Conservation (phyloP, 768 basidiomycete genomes). For the Xerocomellus dryophilus region DNA sequence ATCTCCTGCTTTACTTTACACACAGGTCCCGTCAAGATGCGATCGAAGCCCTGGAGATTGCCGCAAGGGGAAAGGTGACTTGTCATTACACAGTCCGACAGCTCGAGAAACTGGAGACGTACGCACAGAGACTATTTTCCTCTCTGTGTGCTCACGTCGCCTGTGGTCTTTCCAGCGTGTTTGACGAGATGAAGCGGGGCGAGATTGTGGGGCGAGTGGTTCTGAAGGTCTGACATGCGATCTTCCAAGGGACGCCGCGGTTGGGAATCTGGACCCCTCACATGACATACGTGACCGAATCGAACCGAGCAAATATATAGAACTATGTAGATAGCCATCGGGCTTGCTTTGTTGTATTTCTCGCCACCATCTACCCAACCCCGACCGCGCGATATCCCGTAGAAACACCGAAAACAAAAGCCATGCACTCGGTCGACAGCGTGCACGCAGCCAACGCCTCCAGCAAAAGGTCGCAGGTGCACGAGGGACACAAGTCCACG, state of each 20-base stretch:
- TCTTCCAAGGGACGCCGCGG: no score
- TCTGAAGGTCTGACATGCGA: slow-evolving; percentile 14
- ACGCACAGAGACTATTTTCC: background rate
- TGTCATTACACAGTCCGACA: slow-evolving; percentile 24
- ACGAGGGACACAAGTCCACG: no score
- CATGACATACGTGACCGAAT: background rate
- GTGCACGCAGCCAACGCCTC: no score
- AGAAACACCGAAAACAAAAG: background rate
- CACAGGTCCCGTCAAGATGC: slow-evolving; percentile 43
- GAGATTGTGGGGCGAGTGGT: slow-evolving; percentile 20
- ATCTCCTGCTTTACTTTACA: background rate
- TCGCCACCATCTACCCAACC: no score
- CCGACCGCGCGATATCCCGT: background rate
- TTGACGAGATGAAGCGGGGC: slow-evolving; percentile 19
- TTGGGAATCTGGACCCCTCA: no score
- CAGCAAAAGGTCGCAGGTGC: background rate
- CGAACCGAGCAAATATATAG: background rate
- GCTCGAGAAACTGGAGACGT: slow-evolving; percentile 31
- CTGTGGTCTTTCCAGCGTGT: slow-evolving; percentile 7
- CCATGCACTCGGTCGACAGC: background rate
- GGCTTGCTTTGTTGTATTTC: background rate
- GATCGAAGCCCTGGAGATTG: slow-evolving; percentile 44
- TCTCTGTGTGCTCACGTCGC: background rate
- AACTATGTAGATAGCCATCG: no score
- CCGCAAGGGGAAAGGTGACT: slow-evolving; percentile 41